Base-by-base conservation (phyloP, 495 filamentous ascomycete genomes). In the Hypomontagnella monticulosa region DNA sequence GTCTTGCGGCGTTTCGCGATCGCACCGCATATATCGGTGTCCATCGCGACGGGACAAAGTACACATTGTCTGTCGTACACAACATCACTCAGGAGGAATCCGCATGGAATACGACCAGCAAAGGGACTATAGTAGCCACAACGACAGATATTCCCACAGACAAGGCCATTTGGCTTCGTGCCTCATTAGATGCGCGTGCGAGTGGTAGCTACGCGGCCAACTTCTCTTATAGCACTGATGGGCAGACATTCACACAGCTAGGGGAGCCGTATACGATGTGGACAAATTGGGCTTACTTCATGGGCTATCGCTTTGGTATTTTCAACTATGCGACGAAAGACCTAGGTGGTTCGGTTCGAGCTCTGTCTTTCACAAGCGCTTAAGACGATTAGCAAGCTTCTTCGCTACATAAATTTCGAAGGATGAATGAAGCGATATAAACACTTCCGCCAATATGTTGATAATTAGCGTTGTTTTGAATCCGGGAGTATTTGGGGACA, bases 311-410 rank as follows among this genome's bases (percentile, higher is more conserved):
- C 8, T 88, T 75, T 67, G 85, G 74, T 0, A 79, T 86, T 9
- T 87, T 88, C 61, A 87, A 87, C 63, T 84, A 75, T 71, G 86
- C 83, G 0, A 88, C 84, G 0, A 75, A 78, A 49, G 72, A 57
- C 5, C 63, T 85, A 4, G 85, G 85, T 0, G 85, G 85, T 0
- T 73, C 75, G 46, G 75, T 85, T 41, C 34, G 44, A 43, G 46
- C 11, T 14, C 12, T 48, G 20, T 48, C 55, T 16, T 58, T 58
- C 11, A 58, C 55, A 6, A 58, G 55, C n/a, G 55, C 55, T 16
- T 58, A 40, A 40, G 15, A 16, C n/a, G 11, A 40, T 15, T 4
- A 53, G 30, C 34, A 41, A 41, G 6, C 2, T 27, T 27, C 23
- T 6, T 27, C 6, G 23, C 23, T 6, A 2, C 6, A 27, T 27